A percentile compares a stretch with the other conserved stretches of the same genome.
Conservation (phyloP, 305 asterid genomes). For the Lippia alba region DNA sequence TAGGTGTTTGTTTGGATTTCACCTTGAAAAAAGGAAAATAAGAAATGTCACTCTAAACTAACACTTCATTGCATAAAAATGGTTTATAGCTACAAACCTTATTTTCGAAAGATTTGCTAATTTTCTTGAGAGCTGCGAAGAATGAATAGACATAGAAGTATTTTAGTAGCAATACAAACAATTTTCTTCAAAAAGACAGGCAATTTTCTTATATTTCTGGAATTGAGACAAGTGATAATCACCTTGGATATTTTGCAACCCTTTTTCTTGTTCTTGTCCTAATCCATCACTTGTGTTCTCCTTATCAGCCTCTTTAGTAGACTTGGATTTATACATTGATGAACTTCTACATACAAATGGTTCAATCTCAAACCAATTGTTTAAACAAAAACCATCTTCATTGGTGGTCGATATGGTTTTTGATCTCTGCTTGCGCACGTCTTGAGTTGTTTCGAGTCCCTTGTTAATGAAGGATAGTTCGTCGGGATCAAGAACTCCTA, state of each 20-base stretch:
- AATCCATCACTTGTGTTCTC: conserved; percentile 9
- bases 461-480: conserved; percentile 60
- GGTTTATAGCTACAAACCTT: conserved; percentile 28
- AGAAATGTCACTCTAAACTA: neutral
- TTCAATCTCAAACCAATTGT: conserved; percentile 36
- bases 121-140: conserved; percentile 35
- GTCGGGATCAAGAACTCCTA: conserved; percentile 70
- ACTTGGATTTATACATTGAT: neutral
- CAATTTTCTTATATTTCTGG: too few species aligned
- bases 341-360: neutral
- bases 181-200: too few species aligned
- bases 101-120: conserved; percentile 22
- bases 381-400: conserved; percentile 8
- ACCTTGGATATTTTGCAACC: conserved; percentile 18
- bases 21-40: conserved; percentile 14
- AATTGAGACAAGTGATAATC: neutral
- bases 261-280: conserved; percentile 1
- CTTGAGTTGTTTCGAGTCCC: conserved; percentile 43
- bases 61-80: neutral
- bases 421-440: conserved; percentile 36
- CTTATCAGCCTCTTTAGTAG: neutral
- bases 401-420: conserved; percentile 23
- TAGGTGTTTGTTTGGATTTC: conserved; percentile 27
- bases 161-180: too few species aligned
- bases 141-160: neutral